Evolutionary conservation across 306 rosid genomes (phyloP), one percentile per base, ranked within the genome.

Genomic region (Fragaria iinumae): DNA sequence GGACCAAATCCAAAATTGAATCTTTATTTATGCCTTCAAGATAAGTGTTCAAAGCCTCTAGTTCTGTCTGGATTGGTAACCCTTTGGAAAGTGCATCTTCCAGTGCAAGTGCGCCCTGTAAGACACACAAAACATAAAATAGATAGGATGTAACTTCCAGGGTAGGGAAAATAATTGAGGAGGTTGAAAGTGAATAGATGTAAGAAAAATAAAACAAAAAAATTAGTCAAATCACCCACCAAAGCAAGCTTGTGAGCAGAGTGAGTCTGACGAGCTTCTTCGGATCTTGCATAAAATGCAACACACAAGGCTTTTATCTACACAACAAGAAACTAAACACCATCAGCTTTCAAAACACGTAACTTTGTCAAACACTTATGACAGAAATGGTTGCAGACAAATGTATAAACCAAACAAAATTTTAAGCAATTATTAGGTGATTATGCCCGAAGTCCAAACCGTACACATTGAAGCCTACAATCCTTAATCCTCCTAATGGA

Each of bases 241-340:
- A 91, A 56, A 65, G 98, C 92, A 86, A 96, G 89, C 78, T 85
- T 87, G 83, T 91, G 92, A 68, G 98, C 91, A 64, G 96, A 92
- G 86, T 93, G 90, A 87, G 86, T 91, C 57, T 86, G 90, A 49
- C 94, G 97, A 80, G 97, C 94, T 89, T 96, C 99, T 81, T 91
- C 96, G 55, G 98, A 91, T 72, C 96, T 89, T 75, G 98, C 98
- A 90, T 93, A 92, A 81, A 96, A 92, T 75, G 97, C 97, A 91
- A 85, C 91, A 86, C 96, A 84, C 85, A 96, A 87, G 77, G 97
- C 97, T 87, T 92, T 89, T 75, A 96, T 96, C 98, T 96, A 84
- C 69, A 85, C 87, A 81, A 50, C 63, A 74, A 77, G 55, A 69
- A 76, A 55, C 77, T 25, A 27, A 72, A 85, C 11, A 59, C 71